These are phyloP conservation scores for Mucor mucedo DNA, from an alignment of 371 early-diverging fungal genomes.

Conservation along the genomic window DNA sequence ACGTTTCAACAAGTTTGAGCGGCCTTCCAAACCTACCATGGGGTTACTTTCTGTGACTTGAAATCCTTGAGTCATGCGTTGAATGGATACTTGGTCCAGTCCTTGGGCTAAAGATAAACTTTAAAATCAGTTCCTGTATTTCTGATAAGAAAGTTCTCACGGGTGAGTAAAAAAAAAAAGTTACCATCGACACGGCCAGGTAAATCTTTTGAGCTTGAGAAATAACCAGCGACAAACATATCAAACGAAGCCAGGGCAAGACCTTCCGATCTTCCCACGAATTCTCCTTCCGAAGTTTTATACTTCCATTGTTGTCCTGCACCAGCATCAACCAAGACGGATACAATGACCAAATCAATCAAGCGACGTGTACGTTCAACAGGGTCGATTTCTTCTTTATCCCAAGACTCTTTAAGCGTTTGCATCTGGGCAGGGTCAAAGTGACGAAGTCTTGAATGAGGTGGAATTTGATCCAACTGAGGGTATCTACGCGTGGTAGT, in stretches of 20 bases:
- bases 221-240: conserved; percentile 85
- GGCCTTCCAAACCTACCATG: conserved; percentile 84
- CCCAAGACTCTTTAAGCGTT: conserved; percentile 46
- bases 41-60: conserved; percentile 82
- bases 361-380: conserved; percentile 73
- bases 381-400: conserved; percentile 34
- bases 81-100: conserved; percentile 59
- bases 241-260: conserved; percentile 86
- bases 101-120: conserved; percentile 49
- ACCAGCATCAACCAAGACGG: conserved; percentile 93
- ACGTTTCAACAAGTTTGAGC: conserved; percentile 72
- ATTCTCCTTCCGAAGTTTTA: conserved; percentile 40
- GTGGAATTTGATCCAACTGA: conserved; percentile 68
- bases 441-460: conserved; percentile 90
- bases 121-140: conserved; percentile 5
- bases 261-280: conserved; percentile 83
- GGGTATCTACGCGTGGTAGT: conserved; percentile 79
- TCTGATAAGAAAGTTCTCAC: conserved; percentile 5
- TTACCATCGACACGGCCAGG: conserved; percentile 79
- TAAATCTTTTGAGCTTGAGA: conserved; percentile 60
- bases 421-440: conserved; percentile 69
- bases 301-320: conserved; percentile 87
- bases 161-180: background rate
- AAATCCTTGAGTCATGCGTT: conserved; percentile 72
- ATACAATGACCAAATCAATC: conserved; percentile 86